Evolutionary conservation across 257 asterid genomes (phyloP).

Genomic region (Salvia splendens): DNA sequence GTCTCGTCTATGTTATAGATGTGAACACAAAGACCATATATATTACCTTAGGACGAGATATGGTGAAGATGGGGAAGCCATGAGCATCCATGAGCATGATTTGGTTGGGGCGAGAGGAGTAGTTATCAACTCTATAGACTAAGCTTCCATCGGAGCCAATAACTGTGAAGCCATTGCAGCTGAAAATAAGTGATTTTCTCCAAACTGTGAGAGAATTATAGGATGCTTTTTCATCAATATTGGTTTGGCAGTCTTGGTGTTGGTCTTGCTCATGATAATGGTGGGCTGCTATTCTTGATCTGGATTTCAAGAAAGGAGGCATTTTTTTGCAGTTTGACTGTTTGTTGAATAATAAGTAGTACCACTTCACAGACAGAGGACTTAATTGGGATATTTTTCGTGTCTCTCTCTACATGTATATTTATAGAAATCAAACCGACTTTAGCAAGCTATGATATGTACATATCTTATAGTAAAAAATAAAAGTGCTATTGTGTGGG

Average conservation of each 20-base stretch:
- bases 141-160: slow-evolving; percentile 62
- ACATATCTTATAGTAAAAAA: too few species aligned
- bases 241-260: neutral
- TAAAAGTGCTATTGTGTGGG: neutral
- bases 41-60: slow-evolving; percentile 55
- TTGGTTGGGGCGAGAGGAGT: slow-evolving; percentile 43
- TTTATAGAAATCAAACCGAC: neutral
- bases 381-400: neutral
- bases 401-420: neutral
- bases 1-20: too few species aligned
- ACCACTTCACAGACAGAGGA: neutral
- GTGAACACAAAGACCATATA: too few species aligned
- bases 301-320: slow-evolving; percentile 49
- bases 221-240: neutral
- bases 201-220: slow-evolving; percentile 57
- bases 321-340: slow-evolving; percentile 22
- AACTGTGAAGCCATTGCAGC: slow-evolving; percentile 76
- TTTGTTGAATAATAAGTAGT: neutral
- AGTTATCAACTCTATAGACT: slow-evolving; percentile 68
- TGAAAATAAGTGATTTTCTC: slow-evolving; percentile 73
- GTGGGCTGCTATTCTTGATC: slow-evolving; percentile 44
- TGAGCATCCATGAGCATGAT: slow-evolving; percentile 70
- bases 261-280: slow-evolving; percentile 35
- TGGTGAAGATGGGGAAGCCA: slow-evolving; percentile 60
- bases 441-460: neutral